phyloP scores from a whole-genome alignment of 83 land plant species.

The Thuja plicata region DNA sequence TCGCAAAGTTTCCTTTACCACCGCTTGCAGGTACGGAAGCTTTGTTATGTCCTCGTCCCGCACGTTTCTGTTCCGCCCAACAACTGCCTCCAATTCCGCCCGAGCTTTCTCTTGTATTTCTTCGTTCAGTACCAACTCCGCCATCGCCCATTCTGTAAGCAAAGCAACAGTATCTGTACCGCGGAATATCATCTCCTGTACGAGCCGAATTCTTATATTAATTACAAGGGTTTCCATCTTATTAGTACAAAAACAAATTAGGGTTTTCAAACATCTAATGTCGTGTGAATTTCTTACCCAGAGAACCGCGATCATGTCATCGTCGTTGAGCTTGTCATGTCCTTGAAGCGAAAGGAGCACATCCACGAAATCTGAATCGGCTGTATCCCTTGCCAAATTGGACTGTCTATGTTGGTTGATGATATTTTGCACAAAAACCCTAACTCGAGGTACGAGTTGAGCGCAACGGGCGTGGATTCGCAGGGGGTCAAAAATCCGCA shows the following conservation, averaged over 20 bases:
- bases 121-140: no score
- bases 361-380: no score
- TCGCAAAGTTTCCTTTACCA: no score
- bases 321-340: neutral
- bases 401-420: conserved; percentile 37
- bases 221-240: no score
- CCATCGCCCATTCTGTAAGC: no score
- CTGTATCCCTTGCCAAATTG: neutral
- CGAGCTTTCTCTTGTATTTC: neutral
- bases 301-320: conserved; percentile 44
- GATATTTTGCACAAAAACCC: conserved; percentile 20
- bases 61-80: neutral
- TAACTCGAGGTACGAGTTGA: neutral
- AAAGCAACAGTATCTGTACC: no score
- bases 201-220: no score
- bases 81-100: conserved; percentile 18
- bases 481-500: conserved; percentile 22
- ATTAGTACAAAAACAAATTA: no score
- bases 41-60: no score
- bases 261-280: no score
- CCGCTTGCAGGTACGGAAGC: no score
- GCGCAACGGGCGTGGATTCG: conserved; percentile 8
- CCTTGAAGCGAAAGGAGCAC: no score
- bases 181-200: neutral
- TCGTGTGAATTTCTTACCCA: conserved; percentile 26